Conservation (phyloP, 140 eudicot genomes). For the Ambrosia hybrid region DNA sequence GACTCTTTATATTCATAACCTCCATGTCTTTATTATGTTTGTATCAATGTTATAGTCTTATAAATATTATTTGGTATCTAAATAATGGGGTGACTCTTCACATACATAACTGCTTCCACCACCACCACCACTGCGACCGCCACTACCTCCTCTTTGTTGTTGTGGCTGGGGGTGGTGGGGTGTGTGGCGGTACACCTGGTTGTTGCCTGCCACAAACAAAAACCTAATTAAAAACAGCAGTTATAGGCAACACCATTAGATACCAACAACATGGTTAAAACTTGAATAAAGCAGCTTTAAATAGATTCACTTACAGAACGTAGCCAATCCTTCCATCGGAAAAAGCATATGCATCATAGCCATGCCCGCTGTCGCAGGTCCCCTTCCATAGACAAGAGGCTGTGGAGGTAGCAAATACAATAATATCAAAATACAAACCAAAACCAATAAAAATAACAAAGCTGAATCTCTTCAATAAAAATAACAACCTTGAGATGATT, state of each 20-base stretch:
- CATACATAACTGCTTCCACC: conserved; percentile 60
- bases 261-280: too few relatives aligned
- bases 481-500: conserved; percentile 91
- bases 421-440: neutral
- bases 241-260: neutral
- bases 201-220: conserved; percentile 58
- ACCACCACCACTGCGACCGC: conserved; percentile 47
- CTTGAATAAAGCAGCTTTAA: neutral
- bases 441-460: conserved; percentile 25
- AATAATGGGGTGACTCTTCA: too few relatives aligned
- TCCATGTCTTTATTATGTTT: too few relatives aligned
- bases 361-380: conserved; percentile 71
- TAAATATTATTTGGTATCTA: too few relatives aligned
- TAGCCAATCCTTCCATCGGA: conserved; percentile 98
- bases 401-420: conserved; percentile 34
- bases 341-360: conserved; percentile 98
- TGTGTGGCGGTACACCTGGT: conserved; percentile 63
- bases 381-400: conserved; percentile 86
- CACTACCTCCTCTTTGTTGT: conserved; percentile 47
- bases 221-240: neutral
- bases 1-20: too few relatives aligned
- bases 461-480: conserved; percentile 96
- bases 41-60: too few relatives aligned
- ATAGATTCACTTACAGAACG: conserved; percentile 69
- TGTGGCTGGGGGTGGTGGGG: conserved; percentile 58